Conservation (phyloP, 805 yeast genomes). For the Suhomyces sp. region DNA sequence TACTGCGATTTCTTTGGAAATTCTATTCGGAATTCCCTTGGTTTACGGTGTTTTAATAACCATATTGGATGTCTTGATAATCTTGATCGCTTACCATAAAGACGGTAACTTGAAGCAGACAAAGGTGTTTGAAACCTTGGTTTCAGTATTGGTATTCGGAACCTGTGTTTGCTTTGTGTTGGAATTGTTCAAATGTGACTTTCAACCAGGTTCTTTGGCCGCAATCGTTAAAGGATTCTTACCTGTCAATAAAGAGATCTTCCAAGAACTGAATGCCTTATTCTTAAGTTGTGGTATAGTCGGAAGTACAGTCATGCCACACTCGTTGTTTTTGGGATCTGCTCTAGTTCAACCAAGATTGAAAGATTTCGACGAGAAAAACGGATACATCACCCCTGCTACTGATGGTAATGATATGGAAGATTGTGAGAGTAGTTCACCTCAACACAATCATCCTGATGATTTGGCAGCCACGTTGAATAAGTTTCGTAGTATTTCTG, state of each 20-base stretch:
- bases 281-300: conserved; percentile 46
- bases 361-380: conserved; percentile 39
- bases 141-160: conserved; percentile 63
- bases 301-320: conserved; percentile 50
- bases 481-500: conserved; percentile 26
- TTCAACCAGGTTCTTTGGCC: conserved; percentile 51
- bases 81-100: conserved; percentile 72
- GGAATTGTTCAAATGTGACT: conserved; percentile 56
- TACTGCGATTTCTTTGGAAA: conserved; percentile 81
- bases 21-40: conserved; percentile 72
- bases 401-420: conserved; percentile 4
- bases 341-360: conserved; percentile 45
- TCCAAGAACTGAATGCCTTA: conserved; percentile 37
- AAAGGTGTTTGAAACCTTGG: conserved; percentile 75
- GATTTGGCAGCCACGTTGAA: conserved; percentile 15
- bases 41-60: conserved; percentile 75
- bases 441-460: background rate
- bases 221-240: conserved; percentile 65
- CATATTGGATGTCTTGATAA: conserved; percentile 75
- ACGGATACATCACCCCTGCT: conserved; percentile 20
- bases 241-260: conserved; percentile 45
- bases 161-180: conserved; percentile 76
- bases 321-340: conserved; percentile 44
- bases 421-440: background rate
- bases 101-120: conserved; percentile 75